These are phyloP conservation scores for Claviceps maximensis DNA, from an alignment of 2,329 filamentous ascomycete genomes.

Conservation along the genomic window DNA sequence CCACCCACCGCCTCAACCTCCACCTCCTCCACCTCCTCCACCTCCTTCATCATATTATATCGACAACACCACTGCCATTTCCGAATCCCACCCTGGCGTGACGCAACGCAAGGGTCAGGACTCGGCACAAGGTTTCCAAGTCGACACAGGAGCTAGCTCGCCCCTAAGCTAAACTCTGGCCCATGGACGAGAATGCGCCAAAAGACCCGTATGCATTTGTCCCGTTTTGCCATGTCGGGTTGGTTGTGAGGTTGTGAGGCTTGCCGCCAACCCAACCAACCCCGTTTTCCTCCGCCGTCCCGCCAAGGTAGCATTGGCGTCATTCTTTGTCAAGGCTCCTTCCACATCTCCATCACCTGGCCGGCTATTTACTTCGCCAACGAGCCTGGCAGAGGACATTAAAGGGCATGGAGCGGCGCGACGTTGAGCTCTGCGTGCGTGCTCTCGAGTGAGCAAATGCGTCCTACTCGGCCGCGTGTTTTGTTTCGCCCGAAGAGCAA, in stretches of 20 bases:
- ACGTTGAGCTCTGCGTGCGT: neutral
- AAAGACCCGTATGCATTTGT: conserved; percentile 2
- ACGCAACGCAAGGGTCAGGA: conserved; percentile 1
- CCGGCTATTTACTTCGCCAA: neutral
- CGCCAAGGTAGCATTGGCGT: neutral
- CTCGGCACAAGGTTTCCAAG: neutral
- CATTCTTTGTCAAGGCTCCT: neutral
- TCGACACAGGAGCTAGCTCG: neutral
- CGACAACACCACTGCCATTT: neutral
- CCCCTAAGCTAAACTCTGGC: neutral
- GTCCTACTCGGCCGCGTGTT: neutral
- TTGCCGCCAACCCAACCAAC: neutral
- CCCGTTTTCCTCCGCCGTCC: neutral
- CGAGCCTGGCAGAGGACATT: neutral
- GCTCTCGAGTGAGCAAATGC: neutral
- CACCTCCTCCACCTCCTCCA: neutral
- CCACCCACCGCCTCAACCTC: neutral
- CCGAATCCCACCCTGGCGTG: conserved; percentile 1
- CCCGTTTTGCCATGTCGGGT: conserved; percentile 3
- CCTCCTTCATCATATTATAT: neutral
- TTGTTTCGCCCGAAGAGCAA: neutral
- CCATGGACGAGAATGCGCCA: neutral
- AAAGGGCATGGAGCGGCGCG: neutral
- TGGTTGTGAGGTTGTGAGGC: conserved; percentile 1
- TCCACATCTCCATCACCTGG: neutral